Evolutionary conservation across 345 rosid species (phyloP).

Genomic region (Turritis glabra): DNA sequence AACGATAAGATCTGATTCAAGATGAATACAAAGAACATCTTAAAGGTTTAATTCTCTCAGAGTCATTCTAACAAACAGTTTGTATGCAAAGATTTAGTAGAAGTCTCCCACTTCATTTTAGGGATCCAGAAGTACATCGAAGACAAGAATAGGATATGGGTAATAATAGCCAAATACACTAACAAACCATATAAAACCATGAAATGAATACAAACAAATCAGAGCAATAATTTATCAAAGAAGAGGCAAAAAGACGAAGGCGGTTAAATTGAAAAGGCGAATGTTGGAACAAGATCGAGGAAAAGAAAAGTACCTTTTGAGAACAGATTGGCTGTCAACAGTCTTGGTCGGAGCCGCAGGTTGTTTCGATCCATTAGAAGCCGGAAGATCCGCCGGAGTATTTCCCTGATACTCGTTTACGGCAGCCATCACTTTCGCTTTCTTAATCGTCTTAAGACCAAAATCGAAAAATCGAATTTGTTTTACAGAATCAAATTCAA

Average conservation of each 20-base stretch:
- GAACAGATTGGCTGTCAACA: slow-evolving; percentile 82
- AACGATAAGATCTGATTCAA: not conserved
- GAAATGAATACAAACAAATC: not conserved
- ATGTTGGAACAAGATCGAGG: not conserved
- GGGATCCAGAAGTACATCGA: not conserved
- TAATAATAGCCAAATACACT: not conserved
- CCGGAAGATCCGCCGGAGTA: slow-evolving; percentile 52
- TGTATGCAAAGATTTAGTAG: not conserved
- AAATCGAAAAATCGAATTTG: not conserved
- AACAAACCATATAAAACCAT: not conserved
- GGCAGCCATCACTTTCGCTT: slow-evolving; percentile 50
- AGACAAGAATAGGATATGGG: not conserved
- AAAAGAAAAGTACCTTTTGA: slow-evolving; percentile 42
- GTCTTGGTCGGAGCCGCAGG: slow-evolving; percentile 54
- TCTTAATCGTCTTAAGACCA: slow-evolving; percentile 9
- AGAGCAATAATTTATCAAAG: not conserved
- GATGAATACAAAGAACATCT: not conserved
- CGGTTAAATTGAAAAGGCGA: not conserved
- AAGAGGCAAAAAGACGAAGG: not conserved
- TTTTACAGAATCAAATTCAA: not conserved
- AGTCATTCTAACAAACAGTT: slow-evolving; percentile 31
- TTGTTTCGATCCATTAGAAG: slow-evolving; percentile 53
- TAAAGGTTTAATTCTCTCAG: not conserved
- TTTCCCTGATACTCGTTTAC: slow-evolving; percentile 75
- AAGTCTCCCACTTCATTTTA: not conserved